Conservation (phyloP, 1,284 basidiomycete genomes). For the Rhodotorula sp. region DNA sequence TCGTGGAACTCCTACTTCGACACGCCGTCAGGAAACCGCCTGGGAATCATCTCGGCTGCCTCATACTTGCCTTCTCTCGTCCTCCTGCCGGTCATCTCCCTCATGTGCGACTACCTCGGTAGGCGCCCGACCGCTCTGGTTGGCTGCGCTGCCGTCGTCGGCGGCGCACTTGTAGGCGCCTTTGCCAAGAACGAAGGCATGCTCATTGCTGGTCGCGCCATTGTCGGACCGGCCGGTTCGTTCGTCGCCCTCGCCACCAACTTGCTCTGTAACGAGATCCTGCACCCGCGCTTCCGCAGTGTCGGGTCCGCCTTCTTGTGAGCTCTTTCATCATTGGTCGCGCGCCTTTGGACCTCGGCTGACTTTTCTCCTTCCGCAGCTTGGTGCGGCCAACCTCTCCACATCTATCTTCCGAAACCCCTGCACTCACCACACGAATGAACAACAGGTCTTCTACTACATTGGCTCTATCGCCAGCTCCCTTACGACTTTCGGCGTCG, state of each 20-base stretch:
- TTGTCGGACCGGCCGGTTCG: conserved; percentile 15
- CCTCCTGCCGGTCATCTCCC: conserved; percentile 10
- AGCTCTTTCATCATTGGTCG: neutral
- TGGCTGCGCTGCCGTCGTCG: conserved; percentile 12
- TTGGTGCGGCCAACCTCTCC: neutral
- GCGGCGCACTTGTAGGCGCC: conserved; percentile 21
- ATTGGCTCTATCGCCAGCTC: conserved; percentile 60
- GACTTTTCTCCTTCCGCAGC: neutral
- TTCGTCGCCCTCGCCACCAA: conserved; percentile 53
- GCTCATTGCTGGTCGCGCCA: conserved; percentile 23
- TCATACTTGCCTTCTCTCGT: conserved; percentile 24
- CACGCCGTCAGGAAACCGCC: conserved; percentile 20
- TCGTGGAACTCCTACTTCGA: conserved; percentile 16
- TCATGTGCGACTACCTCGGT: conserved; percentile 14
- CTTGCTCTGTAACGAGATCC: conserved; percentile 70
- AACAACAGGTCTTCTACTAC: conserved; percentile 50
- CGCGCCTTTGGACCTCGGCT: neutral
- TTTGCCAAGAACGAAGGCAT: conserved; percentile 8
- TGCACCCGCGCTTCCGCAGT: conserved; percentile 43
- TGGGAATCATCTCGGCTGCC: conserved; percentile 24
- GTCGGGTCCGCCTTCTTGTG: conserved; percentile 12
- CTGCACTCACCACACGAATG: neutral
- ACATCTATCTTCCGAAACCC: neutral
- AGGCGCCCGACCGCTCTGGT: conserved; percentile 1
- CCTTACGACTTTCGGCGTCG: conserved; percentile 63